These are phyloP conservation scores for Bimuria novae-zelandiae DNA, from an alignment of 2,329 filamentous ascomycete species.

Conservation along the genomic window DNA sequence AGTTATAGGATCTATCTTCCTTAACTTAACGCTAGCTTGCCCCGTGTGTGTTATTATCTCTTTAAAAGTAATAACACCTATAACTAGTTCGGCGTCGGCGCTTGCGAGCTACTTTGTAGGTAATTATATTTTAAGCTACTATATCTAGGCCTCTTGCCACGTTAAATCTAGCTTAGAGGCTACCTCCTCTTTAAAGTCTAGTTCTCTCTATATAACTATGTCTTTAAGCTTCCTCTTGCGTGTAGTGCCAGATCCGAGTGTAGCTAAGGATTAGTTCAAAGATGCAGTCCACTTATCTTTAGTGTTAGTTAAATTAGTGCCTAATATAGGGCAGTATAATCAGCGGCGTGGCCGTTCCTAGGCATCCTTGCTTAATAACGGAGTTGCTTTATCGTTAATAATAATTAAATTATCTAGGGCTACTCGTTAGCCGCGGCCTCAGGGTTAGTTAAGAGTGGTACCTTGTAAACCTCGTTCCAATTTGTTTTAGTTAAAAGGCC, in stretches of 20 bases:
- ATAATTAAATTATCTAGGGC: neutral
- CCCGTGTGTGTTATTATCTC: conserved; percentile 1
- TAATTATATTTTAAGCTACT: conserved; percentile 3
- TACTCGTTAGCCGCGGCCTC: neutral
- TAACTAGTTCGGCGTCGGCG: neutral
- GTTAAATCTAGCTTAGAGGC: conserved; percentile 3
- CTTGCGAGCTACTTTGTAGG: conserved; percentile 1
- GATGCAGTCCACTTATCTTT: neutral
- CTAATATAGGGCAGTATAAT: neutral
- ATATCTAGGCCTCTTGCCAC: neutral
- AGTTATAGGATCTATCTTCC: neutral
- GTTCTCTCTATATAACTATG: neutral
- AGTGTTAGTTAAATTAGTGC: neutral
- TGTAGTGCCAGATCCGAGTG: neutral
- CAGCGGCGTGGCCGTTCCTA: neutral
- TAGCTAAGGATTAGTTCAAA: neutral
- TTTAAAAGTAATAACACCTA: neutral
- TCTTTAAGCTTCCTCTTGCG: conserved; percentile 1
- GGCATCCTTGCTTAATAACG: neutral
- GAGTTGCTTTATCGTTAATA: neutral
- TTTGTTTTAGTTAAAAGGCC: neutral
- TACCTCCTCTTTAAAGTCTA: neutral
- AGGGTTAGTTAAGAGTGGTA: neutral
- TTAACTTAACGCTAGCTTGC: neutral
- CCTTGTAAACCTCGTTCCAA: neutral